phyloP scores from a whole-genome alignment of 768 basidiomycete genomes.

The Psilocybe cubensis region DNA sequence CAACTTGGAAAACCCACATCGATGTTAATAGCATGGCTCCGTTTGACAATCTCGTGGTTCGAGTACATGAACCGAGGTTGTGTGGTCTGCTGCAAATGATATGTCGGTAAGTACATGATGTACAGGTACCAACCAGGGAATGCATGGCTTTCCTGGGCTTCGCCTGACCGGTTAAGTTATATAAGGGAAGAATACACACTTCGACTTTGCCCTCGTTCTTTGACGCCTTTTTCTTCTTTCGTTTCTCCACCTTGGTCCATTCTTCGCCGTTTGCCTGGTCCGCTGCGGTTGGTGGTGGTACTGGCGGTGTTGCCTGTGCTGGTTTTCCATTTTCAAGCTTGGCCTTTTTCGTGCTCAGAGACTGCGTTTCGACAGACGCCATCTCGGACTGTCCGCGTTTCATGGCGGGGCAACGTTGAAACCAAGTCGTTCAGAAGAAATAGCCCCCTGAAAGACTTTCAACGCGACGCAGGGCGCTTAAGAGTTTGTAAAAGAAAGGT shows the following conservation, averaged over 20 bases:
- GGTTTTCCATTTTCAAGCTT: slow-evolving; percentile 11
- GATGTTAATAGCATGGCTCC: slow-evolving; percentile 78
- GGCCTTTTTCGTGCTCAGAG: slow-evolving; percentile 18
- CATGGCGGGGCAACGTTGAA: background rate
- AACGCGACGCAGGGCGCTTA: background rate
- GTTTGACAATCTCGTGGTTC: slow-evolving; percentile 72
- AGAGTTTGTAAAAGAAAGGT: background rate
- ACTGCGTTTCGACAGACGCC: background rate
- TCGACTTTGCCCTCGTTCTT: slow-evolving; percentile 61
- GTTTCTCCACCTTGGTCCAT: slow-evolving; percentile 76
- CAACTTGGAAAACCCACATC: slow-evolving; percentile 55
- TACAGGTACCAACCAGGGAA: slow-evolving; percentile 5
- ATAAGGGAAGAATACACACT: slow-evolving; percentile 43
- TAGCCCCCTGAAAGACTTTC: background rate
- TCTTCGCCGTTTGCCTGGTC: slow-evolving; percentile 20
- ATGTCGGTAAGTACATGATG: slow-evolving; percentile 18
- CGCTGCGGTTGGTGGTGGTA: background rate
- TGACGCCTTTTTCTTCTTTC: slow-evolving; percentile 70
- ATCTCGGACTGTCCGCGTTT: slow-evolving; percentile 5
- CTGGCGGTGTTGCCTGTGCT: background rate
- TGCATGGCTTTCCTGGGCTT: slow-evolving; percentile 8
- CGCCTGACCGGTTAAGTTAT: background rate
- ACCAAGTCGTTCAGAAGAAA: background rate
- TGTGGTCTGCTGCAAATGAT: slow-evolving; percentile 39
- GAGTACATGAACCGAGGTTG: slow-evolving; percentile 83